Conservation (phyloP, 106 monocot species). For the Dioscorea zingiberensis region DNA sequence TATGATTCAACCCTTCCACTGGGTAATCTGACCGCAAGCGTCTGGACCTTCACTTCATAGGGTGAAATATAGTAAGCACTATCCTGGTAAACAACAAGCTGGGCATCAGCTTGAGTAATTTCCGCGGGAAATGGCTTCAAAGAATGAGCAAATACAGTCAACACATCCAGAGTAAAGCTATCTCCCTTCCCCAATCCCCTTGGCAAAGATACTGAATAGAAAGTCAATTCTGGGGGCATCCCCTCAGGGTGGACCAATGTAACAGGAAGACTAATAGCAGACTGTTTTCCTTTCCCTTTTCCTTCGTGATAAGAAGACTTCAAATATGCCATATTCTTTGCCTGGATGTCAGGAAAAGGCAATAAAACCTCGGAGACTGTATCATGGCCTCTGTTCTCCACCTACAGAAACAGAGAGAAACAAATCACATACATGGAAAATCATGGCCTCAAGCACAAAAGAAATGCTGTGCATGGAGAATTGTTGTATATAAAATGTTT, state of each 20-base stretch:
- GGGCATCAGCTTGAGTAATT: slow-evolving; percentile 85
- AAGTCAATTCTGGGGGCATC: slow-evolving; percentile 59
- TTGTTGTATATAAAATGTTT: too few species aligned
- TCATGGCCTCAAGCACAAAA: not conserved
- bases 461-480: too few species aligned
- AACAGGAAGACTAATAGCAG: slow-evolving; percentile 40
- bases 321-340: slow-evolving; percentile 72
- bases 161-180: slow-evolving; percentile 54
- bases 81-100: slow-evolving; percentile 84
- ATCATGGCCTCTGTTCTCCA: slow-evolving; percentile 69
- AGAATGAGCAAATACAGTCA: slow-evolving; percentile 62
- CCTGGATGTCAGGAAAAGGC: slow-evolving; percentile 67
- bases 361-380: slow-evolving; percentile 53
- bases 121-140: slow-evolving; percentile 86
- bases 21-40: slow-evolving; percentile 72
- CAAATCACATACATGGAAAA: not conserved
- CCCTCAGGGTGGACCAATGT: slow-evolving; percentile 38
- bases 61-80: slow-evolving; percentile 84
- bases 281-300: slow-evolving; percentile 48
- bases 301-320: slow-evolving; percentile 55
- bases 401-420: slow-evolving; percentile 33
- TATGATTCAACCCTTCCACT: slow-evolving; percentile 84
- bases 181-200: slow-evolving; percentile 52
- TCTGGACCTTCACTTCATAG: slow-evolving; percentile 71
- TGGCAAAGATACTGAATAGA: slow-evolving; percentile 62